Evolutionary conservation across 2,329 filamentous ascomycete genomes (phyloP), one percentile per base, ranked within the genome.

Genomic region (Ascosphaera pollenicola): DNA sequence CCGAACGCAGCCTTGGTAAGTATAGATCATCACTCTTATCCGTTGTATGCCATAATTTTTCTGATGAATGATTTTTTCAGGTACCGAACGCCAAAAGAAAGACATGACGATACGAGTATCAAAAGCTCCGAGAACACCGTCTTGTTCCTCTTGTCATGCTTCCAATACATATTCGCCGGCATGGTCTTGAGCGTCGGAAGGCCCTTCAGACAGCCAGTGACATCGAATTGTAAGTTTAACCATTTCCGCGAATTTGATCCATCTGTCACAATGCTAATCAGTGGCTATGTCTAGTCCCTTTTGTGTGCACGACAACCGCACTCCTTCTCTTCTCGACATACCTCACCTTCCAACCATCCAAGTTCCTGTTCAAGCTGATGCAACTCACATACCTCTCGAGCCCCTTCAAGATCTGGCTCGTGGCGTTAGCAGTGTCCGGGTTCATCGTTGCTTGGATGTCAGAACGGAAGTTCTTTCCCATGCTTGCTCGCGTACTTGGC

Each of bases 51-150:
- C 4, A 32, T 15, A 24, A 18, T 15, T 21, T 31, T 32, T 18
- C 37, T 31, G 15, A 17, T 16, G 34, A 26, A 28, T 24, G n/a
- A 34, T 42, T 13, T 7, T 35, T 28, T 5, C 37, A 74, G 70
- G 71, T 93, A 82, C 53, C 73, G 78, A 39, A 82, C 85, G 13
- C 89, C 89, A 0, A 66, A 75, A 41, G 54, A 92, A 18, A 70
- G 84, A 51, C 71, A 69, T 18, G 70, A 92, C 21, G 78, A 89
- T 51, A 78, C 79, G 17, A 92, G 89, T 52, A 78, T 85, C 39
- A 69, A 78, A 49, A 95, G 95, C 56, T 93, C 83, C 8, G 80
- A 95, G 50, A 95, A 98, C 51, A 93, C 87, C 0, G 75, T 79
- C 0, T 63, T 98, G 1, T 98, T 98, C 62, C 61, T 95, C 21